Percentiles rank a stretch among this genome's conserved stretches.
phyloP scores from a whole-genome alignment of 2,329 filamentous ascomycete species.

The Pseudopithomyces maydicus region DNA sequence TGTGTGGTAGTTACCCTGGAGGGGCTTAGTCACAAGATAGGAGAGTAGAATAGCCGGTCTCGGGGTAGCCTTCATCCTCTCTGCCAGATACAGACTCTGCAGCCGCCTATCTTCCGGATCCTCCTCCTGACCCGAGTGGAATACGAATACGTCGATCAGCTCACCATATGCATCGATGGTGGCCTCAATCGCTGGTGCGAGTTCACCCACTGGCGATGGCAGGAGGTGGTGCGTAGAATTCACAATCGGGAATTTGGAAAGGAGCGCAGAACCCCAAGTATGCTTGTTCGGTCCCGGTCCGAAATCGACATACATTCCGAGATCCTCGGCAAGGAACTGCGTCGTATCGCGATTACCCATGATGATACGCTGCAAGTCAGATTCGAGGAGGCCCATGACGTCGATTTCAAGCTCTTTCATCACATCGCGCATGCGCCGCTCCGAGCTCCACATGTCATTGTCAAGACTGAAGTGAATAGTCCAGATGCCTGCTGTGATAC shows the following conservation, averaged over 20 bases:
- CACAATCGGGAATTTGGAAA: constrained; percentile 97
- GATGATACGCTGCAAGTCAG: constrained; percentile 94
- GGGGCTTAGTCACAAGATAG: constrained; percentile 89
- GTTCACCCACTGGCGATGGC: constrained; percentile 89
- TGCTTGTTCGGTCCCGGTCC: constrained; percentile 98
- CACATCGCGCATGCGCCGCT: constrained; percentile 88
- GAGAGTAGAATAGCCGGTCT: constrained; percentile 85
- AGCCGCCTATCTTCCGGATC: constrained; percentile 88
- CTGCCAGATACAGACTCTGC: constrained; percentile 83
- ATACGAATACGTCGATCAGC: constrained; percentile 91
- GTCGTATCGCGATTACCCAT: constrained; percentile 99
- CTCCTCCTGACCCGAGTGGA: constrained; percentile 98
- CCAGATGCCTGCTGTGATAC: constrained; percentile 96
- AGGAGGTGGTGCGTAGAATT: constrained; percentile 96
- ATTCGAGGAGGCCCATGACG: constrained; percentile 91
- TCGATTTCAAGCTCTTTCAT: constrained; percentile 96
- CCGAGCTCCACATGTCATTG: constrained; percentile 98
- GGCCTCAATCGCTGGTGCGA: constrained; percentile 96
- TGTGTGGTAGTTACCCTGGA: constrained; percentile 94
- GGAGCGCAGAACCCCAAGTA: constrained; percentile 90
- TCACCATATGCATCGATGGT: constrained; percentile 92
- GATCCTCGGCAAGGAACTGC: constrained; percentile 91
- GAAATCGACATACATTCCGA: constrained; percentile 98
- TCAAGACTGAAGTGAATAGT: constrained; percentile 98
- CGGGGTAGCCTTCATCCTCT: constrained; percentile 82